phyloP scores from a whole-genome alignment of 73 alveolate genomes.

The Paraurostyla sp. region DNA sequence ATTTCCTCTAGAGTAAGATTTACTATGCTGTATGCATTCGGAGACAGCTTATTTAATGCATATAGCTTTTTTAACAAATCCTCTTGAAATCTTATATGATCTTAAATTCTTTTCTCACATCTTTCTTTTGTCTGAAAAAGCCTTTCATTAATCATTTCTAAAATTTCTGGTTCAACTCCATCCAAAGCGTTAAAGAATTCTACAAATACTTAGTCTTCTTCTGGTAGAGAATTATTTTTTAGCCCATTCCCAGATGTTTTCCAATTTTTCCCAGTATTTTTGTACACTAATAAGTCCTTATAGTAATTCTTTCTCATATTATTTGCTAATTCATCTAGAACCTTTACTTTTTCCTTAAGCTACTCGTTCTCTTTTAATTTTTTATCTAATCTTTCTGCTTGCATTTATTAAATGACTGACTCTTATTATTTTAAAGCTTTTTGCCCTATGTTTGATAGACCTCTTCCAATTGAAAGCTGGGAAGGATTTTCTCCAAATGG shows the following conservation, averaged over 20 bases:
- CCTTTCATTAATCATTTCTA: conserved; percentile 41
- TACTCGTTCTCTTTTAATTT: conserved; percentile 15
- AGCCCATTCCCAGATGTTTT: not conserved
- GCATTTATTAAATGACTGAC: not conserved
- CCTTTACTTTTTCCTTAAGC: conserved; percentile 41
- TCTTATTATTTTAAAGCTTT: not conserved
- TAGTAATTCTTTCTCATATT: conserved; percentile 56
- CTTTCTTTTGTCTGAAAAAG: not conserved
- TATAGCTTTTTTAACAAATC: conserved; percentile 43
- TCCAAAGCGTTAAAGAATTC: conserved; percentile 45
- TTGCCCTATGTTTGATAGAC: not conserved
- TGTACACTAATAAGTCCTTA: conserved; percentile 48
- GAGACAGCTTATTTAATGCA: conserved; percentile 32
- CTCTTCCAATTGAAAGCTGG: no score
- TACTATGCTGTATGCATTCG: conserved; percentile 40
- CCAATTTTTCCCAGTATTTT: not conserved
- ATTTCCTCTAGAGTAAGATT: conserved; percentile 55
- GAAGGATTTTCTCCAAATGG: no score
- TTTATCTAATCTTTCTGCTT: not conserved
- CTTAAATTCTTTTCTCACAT: conserved; percentile 26
- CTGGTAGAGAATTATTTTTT: not conserved
- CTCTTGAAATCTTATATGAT: conserved; percentile 43
- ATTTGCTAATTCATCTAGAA: conserved; percentile 15
- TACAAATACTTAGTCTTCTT: conserved; percentile 18
- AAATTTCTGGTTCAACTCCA: conserved; percentile 54